Base-by-base conservation (phyloP, 352 stramenopile genomes). In the Pythium biforme region DNA sequence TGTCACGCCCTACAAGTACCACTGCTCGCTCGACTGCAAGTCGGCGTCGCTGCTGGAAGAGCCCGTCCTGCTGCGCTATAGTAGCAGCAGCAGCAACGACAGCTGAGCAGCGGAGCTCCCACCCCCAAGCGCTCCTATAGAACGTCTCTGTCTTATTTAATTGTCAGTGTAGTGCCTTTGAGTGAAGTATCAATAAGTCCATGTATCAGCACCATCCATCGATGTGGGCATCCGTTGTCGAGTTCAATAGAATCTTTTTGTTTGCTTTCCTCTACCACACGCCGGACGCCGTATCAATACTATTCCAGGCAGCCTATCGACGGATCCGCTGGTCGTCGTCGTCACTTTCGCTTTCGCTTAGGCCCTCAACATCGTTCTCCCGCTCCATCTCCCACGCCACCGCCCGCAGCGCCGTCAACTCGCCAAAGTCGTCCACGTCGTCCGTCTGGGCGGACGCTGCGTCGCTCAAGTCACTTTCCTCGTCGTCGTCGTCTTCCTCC, bases 21-120 rank as follows among this genome's bases (percentile, higher is more conserved):
- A 84, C 55, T 92, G 83, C 65, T 92, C 83, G 64, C 57, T 90
- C 34, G 83, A 92, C 70, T 92, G 83, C 74, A 92, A 86, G 71
- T 89, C 83, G 26, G 77, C 81, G 22, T 78, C 83, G 62, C 65
- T 83, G 49, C 83, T 85, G 59, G 75, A 62, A 41, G 37, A 55
- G 48, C 55, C 53, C n/a, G 34, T 58, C 19, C 39, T 55, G 19
- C 37, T 68, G 14, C n/a, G 53, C 29, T 39, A 66, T 17, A 52
- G 43, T 43, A 52, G 31, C 20, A 52, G 31, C 20, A 27, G 26
- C 17, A 53, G 47, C n/a, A 25, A 53, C 29, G 55, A 48, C 31
- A 14, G 26, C 25, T 54, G 39, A 45, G 31, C 31, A 5, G n/a
- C 8, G 31, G 14, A 37, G 31, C 31, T 11, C 3, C 31, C 31